Conservation (phyloP, 129 eudicot species). For the Daucus carota region DNA sequence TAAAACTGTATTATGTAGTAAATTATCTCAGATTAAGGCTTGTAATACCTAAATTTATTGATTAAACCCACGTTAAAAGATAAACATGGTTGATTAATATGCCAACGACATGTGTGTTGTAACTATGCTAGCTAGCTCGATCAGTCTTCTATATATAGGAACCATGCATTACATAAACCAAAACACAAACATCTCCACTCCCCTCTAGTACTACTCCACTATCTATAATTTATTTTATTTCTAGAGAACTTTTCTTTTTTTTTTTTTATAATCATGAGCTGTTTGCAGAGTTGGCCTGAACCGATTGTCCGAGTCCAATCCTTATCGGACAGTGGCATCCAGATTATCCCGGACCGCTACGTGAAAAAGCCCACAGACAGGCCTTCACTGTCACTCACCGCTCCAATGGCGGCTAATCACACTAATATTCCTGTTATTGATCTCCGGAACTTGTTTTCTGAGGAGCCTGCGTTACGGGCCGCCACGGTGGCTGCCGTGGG, state of each 20-base stretch:
- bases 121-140: not conserved
- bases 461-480: slow-evolving; percentile 17
- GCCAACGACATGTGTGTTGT: not conserved
- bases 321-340: slow-evolving; percentile 54
- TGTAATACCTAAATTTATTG: not conserved
- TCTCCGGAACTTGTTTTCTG: slow-evolving; percentile 22
- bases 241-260: not conserved
- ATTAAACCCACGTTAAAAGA: not conserved
- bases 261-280: not conserved
- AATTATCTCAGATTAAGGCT: not conserved
- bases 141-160: slow-evolving; percentile 1
- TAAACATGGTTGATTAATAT: not conserved
- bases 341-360: slow-evolving; percentile 47
- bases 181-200: not conserved
- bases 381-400: not conserved
- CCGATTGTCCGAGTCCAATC: slow-evolving; percentile 68
- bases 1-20: not conserved
- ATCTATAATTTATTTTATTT: not conserved
- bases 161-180: not conserved
- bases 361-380: slow-evolving; percentile 39
- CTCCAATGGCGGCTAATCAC: not conserved
- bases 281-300: slow-evolving; percentile 60
- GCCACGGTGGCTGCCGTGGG: slow-evolving; percentile 20
- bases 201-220: not conserved
- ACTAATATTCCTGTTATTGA: slow-evolving; percentile 25